Conservation (phyloP, 2,329 filamentous ascomycete species). For the Ilyonectria destructans region DNA sequence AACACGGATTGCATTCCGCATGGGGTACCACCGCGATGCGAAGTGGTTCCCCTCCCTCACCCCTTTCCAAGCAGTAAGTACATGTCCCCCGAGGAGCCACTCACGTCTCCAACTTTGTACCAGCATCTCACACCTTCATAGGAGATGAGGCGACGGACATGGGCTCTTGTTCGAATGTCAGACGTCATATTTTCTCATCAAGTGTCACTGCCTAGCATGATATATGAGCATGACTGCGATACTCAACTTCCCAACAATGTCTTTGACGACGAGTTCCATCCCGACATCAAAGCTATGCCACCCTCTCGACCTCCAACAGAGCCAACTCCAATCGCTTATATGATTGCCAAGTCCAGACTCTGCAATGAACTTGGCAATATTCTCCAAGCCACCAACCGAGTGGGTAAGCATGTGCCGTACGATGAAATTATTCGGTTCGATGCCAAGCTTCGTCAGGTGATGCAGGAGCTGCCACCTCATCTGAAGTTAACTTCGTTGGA, state of each 20-base stretch:
- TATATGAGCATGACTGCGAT: slow-evolving; percentile 82
- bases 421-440: slow-evolving; percentile 78
- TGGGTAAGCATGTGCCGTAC: slow-evolving; percentile 71
- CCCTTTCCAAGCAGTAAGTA: slow-evolving; percentile 78
- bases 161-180: slow-evolving; percentile 80
- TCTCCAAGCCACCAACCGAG: slow-evolving; percentile 74
- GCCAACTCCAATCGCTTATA: slow-evolving; percentile 83
- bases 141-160: slow-evolving; percentile 81
- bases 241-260: slow-evolving; percentile 83
- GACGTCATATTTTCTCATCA: slow-evolving; percentile 87
- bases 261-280: slow-evolving; percentile 85
- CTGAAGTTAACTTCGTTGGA: slow-evolving; percentile 83
- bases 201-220: slow-evolving; percentile 77
- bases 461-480: slow-evolving; percentile 83
- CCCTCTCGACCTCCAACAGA: slow-evolving; percentile 78
- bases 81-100: neutral
- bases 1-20: slow-evolving; percentile 74
- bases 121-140: slow-evolving; percentile 47
- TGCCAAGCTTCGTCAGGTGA: slow-evolving; percentile 72
- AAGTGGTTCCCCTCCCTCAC: slow-evolving; percentile 81
- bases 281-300: slow-evolving; percentile 78
- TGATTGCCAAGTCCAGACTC: slow-evolving; percentile 82
- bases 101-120: neutral
- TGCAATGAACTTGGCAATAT: slow-evolving; percentile 81
- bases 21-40: slow-evolving; percentile 86